Evolutionary conservation across 305 asterid genomes (phyloP), one percentile per base, ranked within the genome.

Genomic region (Solanum hybrid): DNA sequence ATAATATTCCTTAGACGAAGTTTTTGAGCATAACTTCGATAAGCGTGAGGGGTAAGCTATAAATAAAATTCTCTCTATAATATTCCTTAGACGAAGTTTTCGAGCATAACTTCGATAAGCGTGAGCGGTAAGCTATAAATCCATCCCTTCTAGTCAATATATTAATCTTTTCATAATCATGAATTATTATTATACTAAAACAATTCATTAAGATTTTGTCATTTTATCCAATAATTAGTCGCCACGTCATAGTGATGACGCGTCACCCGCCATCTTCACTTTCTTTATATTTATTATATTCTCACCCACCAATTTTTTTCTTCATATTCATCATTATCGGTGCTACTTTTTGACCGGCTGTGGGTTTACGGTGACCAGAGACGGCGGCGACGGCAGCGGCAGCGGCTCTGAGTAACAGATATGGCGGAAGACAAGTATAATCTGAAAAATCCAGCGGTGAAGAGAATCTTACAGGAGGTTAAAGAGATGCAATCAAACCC

Each of bases 401-500:
- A 36, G 46, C 34, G 6, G 79, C 7, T 79, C n/a, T 1, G 26
- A 56, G 13, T 11, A 73, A 60, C 11, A 76, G 76, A 73, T 10
- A 95, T 95, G 98, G 95, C 97, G 92, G 96, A 94, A 88, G 98
- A 94, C 64, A 96, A 94, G 92, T 97, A 95, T 92, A 97, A 97
- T 89, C 94, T 93, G 93, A 97, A 94, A 93, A 97, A 97, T 36
- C 97, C 99, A 6, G 98, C 99, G 51, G 99, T 97, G 90, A 96
- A 96, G 95, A 95, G 99, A 95, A 97, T 97, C 88, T 90, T 97
- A 94, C 99, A 96, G 92, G 99, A 97, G 96, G 91, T 95, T 42
- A 97, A 97, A 88, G 99, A 97, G 94, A 95, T 97, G 98, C 99
- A 97, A 89, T 93, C 99, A 8, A 96, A 95, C 89, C 98, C 98